Conservation (phyloP, 1,284 basidiomycete genomes). For the Bondarzewia mesenterica region DNA sequence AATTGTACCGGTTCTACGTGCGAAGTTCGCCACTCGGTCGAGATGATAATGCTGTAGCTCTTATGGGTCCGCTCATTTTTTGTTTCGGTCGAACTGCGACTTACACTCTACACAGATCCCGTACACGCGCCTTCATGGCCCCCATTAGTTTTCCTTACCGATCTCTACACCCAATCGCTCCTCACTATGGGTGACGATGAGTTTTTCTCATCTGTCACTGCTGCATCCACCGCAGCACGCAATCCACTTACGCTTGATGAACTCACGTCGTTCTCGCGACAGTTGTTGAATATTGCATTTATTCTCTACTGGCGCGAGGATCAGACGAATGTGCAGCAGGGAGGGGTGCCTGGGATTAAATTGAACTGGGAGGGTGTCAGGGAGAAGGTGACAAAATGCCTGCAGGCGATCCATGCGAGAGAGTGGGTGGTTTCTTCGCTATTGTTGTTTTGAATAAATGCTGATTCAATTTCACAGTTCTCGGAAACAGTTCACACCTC, state of each 20-base stretch:
- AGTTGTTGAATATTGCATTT: conserved; percentile 76
- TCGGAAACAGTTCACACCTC: conserved; percentile 69
- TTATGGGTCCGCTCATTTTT: conserved; percentile 29
- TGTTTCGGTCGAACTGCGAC: conserved; percentile 1
- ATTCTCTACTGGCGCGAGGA: conserved; percentile 74
- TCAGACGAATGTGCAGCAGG: conserved; percentile 31
- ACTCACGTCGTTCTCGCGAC: conserved; percentile 57
- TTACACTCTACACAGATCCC: conserved; percentile 29
- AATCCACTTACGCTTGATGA: conserved; percentile 86
- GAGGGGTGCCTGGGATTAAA: conserved; percentile 34
- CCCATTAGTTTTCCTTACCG: conserved; percentile 72
- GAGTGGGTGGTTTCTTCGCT: conserved; percentile 51
- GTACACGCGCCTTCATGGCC: conserved; percentile 44
- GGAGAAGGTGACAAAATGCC: conserved; percentile 65
- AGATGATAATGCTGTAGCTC: conserved; percentile 31
- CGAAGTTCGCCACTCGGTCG: conserved; percentile 47
- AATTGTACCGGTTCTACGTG: conserved; percentile 68
- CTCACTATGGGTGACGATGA: conserved; percentile 96
- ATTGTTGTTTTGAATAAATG: conserved; percentile 1
- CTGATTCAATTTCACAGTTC: conserved; percentile 45
- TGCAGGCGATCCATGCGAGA: conserved; percentile 76
- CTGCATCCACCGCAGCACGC: conserved; percentile 24
- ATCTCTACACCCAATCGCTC: conserved; percentile 81
- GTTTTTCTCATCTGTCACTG: conserved; percentile 59
- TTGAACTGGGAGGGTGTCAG: conserved; percentile 57